Percentiles rank a stretch among this genome's conserved stretches.
These are phyloP conservation scores for Cornus florida DNA, from an alignment of 148 eudicot species.

Conservation along the genomic window DNA sequence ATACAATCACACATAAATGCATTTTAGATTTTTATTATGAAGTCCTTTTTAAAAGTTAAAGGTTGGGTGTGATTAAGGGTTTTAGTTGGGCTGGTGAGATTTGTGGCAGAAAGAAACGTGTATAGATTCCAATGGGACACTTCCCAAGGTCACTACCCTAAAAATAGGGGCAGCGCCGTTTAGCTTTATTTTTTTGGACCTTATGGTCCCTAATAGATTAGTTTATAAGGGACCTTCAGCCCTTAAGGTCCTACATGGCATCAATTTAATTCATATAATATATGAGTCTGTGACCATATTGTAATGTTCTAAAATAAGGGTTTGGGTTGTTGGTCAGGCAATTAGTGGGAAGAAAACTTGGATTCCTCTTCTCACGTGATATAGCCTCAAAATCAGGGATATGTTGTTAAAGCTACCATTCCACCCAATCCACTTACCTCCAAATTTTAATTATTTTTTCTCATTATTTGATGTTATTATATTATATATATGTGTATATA, in stretches of 20 bases:
- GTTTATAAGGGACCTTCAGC: not conserved
- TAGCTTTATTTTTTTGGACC: constrained; percentile 19
- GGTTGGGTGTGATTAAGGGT: not conserved
- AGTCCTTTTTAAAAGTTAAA: not conserved
- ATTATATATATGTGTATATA: not conserved
- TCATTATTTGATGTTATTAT: no score
- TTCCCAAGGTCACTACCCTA: constrained; percentile 31
- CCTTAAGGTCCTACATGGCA: not conserved
- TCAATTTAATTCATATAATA: not conserved
- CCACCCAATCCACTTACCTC: constrained; percentile 10
- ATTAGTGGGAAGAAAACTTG: constrained; percentile 4
- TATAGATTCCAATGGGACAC: constrained; percentile 26
- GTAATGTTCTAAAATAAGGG: not conserved
- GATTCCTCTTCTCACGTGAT: constrained; percentile 35
- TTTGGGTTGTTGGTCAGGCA: not conserved
- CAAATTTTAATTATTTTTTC: not conserved
- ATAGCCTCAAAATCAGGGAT: constrained; percentile 38
- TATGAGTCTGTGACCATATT: not conserved
- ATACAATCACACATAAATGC: no score
- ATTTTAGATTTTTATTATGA: no score
- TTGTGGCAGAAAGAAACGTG: constrained; percentile 19
- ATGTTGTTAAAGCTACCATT: constrained; percentile 18
- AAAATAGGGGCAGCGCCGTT: constrained; percentile 34
- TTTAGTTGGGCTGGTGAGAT: not conserved
- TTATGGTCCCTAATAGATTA: not conserved